Evolutionary conservation across 169 alveolate genomes (phyloP).

Genomic region (Plasmodium malariae): DNA sequence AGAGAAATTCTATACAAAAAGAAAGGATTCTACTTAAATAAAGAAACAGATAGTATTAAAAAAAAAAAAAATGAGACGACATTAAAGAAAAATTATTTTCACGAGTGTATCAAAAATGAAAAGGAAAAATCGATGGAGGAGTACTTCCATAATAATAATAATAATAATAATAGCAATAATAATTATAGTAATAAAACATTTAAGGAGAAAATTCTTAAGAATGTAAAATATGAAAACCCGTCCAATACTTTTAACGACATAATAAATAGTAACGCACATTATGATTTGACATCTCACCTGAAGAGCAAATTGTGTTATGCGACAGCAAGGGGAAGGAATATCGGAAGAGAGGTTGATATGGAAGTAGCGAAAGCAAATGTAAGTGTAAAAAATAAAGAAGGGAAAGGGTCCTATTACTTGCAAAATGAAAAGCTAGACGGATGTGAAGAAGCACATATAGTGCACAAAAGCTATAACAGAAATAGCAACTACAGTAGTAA

Average conservation of each 20-base stretch:
- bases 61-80: conserved; percentile 42
- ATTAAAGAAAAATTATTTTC: neutral
- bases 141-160: too few relatives aligned
- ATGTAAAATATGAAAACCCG: conserved; percentile 43
- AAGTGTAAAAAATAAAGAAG: neutral
- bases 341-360: neutral
- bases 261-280: neutral
- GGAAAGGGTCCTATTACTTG: neutral
- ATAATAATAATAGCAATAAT: neutral
- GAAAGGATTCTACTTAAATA: conserved; percentile 5
- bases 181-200: neutral
- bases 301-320: neutral
- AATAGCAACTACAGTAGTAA: neutral
- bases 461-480: conserved; percentile 1
- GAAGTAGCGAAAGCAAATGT: neutral
- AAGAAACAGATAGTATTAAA: conserved; percentile 18
- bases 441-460: conserved; percentile 8
- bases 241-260: conserved; percentile 24
- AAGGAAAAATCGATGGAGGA: conserved; percentile 2
- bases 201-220: conserved; percentile 19
- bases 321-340: neutral
- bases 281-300: conserved; percentile 11
- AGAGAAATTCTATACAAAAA: conserved; percentile 9
- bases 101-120: conserved; percentile 20
- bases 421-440: conserved; percentile 14